Conservation (phyloP, 2,329 filamentous ascomycete species). For the Cercospora nicotianae region DNA sequence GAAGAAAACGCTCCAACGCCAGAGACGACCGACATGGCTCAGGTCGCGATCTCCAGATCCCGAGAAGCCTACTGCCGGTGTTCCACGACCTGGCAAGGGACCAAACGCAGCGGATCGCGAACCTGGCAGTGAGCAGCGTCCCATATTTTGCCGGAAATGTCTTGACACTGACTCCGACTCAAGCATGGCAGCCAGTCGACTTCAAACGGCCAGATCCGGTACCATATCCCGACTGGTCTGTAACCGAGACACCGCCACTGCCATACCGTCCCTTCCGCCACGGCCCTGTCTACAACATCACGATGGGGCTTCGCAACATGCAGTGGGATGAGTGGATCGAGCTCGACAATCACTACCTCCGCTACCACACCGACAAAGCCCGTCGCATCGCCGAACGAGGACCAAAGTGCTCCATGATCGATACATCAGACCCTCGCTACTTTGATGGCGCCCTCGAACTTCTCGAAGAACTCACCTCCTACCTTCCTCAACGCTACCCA, state of each 20-base stretch:
- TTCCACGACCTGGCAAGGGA: constrained; percentile 27
- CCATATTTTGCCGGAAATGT: background rate
- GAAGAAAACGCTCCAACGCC: background rate
- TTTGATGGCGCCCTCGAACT: constrained; percentile 73
- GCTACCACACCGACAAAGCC: constrained; percentile 71
- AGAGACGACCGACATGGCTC: constrained; percentile 14
- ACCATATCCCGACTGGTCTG: constrained; percentile 68
- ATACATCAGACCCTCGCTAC: constrained; percentile 58
- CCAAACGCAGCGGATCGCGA: constrained; percentile 43
- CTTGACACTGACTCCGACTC: constrained; percentile 17
- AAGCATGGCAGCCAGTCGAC: constrained; percentile 58
- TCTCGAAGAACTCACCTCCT: constrained; percentile 68
- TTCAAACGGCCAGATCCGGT: constrained; percentile 62
- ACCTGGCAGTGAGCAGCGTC: constrained; percentile 47
- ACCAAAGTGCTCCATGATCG: constrained; percentile 65
- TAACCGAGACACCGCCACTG: constrained; percentile 68
- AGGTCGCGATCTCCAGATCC: constrained; percentile 42
- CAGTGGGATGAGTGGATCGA: constrained; percentile 78
- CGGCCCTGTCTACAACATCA: constrained; percentile 69
- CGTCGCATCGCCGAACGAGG: constrained; percentile 67
- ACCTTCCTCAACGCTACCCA: constrained; percentile 75
- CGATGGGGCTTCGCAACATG: constrained; percentile 72
- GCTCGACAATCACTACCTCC: constrained; percentile 74
- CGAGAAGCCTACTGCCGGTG: constrained; percentile 45
- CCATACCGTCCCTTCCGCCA: constrained; percentile 78